Conservation (phyloP, 1,284 basidiomycete species). For the Malassezia sympodialis region DNA sequence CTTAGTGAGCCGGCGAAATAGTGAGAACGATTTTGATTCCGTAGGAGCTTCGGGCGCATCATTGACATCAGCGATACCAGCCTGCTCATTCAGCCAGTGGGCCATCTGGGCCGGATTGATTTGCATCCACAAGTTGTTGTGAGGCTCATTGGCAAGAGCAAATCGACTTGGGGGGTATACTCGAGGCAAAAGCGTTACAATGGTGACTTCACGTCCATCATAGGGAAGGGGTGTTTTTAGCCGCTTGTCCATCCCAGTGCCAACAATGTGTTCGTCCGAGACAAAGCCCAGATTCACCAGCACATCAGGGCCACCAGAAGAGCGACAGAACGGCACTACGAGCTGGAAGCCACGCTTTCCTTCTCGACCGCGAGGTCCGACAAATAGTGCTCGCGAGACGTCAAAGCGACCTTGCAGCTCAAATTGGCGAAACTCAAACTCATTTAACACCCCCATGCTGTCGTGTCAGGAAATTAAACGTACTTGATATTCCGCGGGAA, state of each 20-base stretch:
- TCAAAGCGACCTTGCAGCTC: constrained; percentile 51
- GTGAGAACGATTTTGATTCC: not conserved
- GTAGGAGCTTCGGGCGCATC: not conserved
- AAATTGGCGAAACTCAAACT: constrained; percentile 39
- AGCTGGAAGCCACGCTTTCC: constrained; percentile 78
- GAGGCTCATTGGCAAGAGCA: constrained; percentile 76
- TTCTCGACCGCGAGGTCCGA: constrained; percentile 76
- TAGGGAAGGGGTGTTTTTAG: constrained; percentile 15
- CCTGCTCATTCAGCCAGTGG: constrained; percentile 59
- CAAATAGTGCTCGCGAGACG: constrained; percentile 60
- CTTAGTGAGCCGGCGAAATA: not conserved
- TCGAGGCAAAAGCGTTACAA: constrained; percentile 32
- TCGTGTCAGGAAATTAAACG: constrained; percentile 36
- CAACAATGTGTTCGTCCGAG: constrained; percentile 50
- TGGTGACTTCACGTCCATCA: not conserved
- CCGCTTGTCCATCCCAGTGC: constrained; percentile 16
- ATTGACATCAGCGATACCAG: constrained; percentile 53
- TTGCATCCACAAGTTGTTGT: constrained; percentile 70
- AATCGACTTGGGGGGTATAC: constrained; percentile 57
- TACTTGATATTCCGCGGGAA: constrained; percentile 82
- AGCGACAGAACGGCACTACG: constrained; percentile 69
- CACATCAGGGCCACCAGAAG: constrained; percentile 56
- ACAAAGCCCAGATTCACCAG: constrained; percentile 75
- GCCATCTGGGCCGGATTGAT: constrained; percentile 77
- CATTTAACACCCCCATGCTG: constrained; percentile 22